Percentiles rank a stretch among this genome's conserved stretches.
phyloP scores from a whole-genome alignment of 2,329 filamentous ascomycete species.

The Clonostachys solani region DNA sequence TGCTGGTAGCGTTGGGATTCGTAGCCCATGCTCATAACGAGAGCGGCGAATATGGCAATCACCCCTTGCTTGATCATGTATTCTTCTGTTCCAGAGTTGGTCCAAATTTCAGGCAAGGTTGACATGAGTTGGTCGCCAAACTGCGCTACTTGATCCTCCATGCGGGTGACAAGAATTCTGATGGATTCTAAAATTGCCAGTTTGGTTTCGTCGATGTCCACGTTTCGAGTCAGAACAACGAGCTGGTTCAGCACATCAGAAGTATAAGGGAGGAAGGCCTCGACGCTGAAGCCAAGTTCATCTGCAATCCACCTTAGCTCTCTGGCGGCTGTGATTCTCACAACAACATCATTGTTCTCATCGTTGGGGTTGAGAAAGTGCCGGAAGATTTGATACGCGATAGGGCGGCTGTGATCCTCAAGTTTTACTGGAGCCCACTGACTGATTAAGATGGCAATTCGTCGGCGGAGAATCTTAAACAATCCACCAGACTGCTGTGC shows the following conservation, averaged over 20 bases:
- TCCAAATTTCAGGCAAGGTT: conserved; percentile 79
- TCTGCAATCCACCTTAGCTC: conserved; percentile 79
- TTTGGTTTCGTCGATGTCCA: conserved; percentile 83
- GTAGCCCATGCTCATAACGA: conserved; percentile 81
- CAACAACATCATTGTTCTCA: conserved; percentile 81
- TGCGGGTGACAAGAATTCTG: conserved; percentile 71
- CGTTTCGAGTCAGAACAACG: conserved; percentile 73
- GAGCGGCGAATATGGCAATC: conserved; percentile 75
- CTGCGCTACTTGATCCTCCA: conserved; percentile 67
- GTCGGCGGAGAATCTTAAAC: conserved; percentile 79
- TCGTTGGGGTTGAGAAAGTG: conserved; percentile 79
- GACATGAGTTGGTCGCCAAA: conserved; percentile 79
- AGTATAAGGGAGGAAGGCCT: conserved; percentile 73
- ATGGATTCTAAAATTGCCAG: conserved; percentile 87
- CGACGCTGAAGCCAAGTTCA: conserved; percentile 75
- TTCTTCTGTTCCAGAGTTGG: conserved; percentile 72
- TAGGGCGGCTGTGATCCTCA: conserved; percentile 59
- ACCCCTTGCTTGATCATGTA: conserved; percentile 94
- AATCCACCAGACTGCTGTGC: conserved; percentile 58
- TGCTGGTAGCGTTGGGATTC: conserved; percentile 75
- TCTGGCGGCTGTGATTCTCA: conserved; percentile 84
- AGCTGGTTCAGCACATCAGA: conserved; percentile 68
- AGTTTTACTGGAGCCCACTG: conserved; percentile 85
- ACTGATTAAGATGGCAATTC: conserved; percentile 83
- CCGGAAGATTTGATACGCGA: conserved; percentile 85